These are phyloP conservation scores for Fusarium oligoseptatum DNA, from an alignment of 2,329 filamentous ascomycete species.

Conservation along the genomic window DNA sequence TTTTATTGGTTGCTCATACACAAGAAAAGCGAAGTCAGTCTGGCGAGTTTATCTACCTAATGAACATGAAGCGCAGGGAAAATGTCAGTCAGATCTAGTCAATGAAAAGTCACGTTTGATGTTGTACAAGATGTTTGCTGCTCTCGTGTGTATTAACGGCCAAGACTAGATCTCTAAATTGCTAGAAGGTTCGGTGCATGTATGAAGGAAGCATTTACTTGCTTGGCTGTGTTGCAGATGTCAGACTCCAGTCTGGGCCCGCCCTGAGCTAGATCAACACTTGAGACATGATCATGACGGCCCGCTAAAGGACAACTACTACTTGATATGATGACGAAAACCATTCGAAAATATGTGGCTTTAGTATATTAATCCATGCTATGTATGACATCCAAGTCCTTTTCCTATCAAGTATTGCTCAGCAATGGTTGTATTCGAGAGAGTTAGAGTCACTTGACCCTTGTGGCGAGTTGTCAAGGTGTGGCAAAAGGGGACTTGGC, in stretches of 20 bases:
- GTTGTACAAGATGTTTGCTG: neutral
- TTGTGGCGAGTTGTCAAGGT: neutral
- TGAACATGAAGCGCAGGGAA: neutral
- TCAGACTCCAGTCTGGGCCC: neutral
- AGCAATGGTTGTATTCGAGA: neutral
- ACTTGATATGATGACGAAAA: neutral
- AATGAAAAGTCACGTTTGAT: conserved; percentile 1
- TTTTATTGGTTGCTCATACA: neutral
- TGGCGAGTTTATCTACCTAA: conserved; percentile 6
- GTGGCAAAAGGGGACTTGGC: neutral
- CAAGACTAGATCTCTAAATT: neutral
- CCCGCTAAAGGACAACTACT: neutral
- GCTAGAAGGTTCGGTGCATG: neutral
- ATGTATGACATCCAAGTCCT: neutral
- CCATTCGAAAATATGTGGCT: neutral
- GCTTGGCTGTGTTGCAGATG: neutral
- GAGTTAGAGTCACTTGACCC: neutral
- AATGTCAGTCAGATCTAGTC: neutral
- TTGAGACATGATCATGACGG: neutral
- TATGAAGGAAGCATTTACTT: neutral
- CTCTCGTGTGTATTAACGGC: neutral
- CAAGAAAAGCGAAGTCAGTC: conserved; percentile 23
- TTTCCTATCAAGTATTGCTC: neutral
- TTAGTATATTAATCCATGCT: neutral
- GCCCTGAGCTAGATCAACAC: neutral